Base-by-base conservation (phyloP, 2,329 filamentous ascomycete species). In the Penicillium occitanis region DNA sequence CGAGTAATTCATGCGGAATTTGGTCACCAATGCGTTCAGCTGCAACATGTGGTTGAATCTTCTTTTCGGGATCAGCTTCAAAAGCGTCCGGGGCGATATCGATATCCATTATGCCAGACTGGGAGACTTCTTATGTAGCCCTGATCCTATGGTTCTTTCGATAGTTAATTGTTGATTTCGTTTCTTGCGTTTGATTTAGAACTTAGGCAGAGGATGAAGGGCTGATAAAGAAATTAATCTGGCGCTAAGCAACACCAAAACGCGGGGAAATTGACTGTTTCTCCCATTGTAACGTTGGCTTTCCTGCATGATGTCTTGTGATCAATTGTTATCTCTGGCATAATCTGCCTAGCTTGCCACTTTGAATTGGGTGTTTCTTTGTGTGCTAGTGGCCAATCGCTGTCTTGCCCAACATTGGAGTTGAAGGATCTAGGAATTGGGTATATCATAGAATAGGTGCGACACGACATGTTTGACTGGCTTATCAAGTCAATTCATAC, bases 1-100 rank as follows among this genome's bases (percentile, higher is more conserved):
- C 59, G 30, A 61, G 59, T 44, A 61, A 61, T 50, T 61, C 59
- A 17, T 61, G 59, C 7, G 59, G 25, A 48, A 61, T 61, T 37
- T 61, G 59, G 19, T 48, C 46, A 6, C 46, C 46, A 19, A 48
- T 48, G 11, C 11, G 46, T 14, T 48, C 46, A 25, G 46, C 11
- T 48, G 46, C 22, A 48, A 48, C 19, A 14, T 48, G 46, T 25
- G 19, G 46, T 19, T 48, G 46, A 11, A 48, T 48, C 46, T 25
- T 48, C 19, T 48, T 48, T 25, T 48, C 46, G 5, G 46, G 46
- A 48, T 48, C 44, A 25, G 44, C 13, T 48, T 19, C 44, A 22
- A 48, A 48, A 13, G 44, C 19, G 44, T 22, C 19, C 19, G 44
- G 44, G 10, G 44, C 44, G 19, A 25, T 48, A 22, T 48, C 44